Base-by-base conservation (phyloP, 2,329 filamentous ascomycete genomes). In the Fusarium verrucosum region DNA sequence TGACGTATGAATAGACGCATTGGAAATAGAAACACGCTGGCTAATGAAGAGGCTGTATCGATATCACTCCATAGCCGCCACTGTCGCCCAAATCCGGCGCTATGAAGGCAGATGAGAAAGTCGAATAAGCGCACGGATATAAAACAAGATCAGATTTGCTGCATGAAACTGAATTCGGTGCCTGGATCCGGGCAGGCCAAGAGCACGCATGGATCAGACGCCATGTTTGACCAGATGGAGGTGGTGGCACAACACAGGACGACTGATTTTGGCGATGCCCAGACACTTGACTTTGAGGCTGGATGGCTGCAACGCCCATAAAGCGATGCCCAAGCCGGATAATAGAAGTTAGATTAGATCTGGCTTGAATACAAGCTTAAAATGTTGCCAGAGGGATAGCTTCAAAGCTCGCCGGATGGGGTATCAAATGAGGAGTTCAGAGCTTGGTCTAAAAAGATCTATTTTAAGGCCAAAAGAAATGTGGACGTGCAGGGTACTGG, bases 381-480 rank as follows among this genome's bases (percentile, higher is more conserved):
- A 42, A 22, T 30, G 19, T 22, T 47, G 28, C 14, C 13, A 11
- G 46, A 41, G 30, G 32, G 30, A 49, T 47, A 16, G 26, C 17
- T 44, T 30, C 28, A 30, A 28, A 30, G 16, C 10, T 30, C 28
- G 4, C 16, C 28, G 28, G 28, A 30, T 30, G 19, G 30, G 26
- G 26, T 19, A 20, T 14, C 11, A 55, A 35, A 26, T 49, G 30
- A 26, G 14, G 19, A 53, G 38, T 17, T 52, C 30, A 26, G 37
- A 55, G 42, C 49, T 55, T 55, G 32, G 47, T 28, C 30, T 36
- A 46, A 50, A 44, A 40, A 33, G 33, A 33, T 42, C 53, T 66
- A 66, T 66, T 66, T 66, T 66, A 66, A 66, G 63, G 38, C 33
- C 25, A 61, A 47, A 26, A 22, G 22, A 40, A 47, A 47, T 33